phyloP scores from a whole-genome alignment of 2,329 filamentous ascomycete genomes.

The Cladosporium sphaerospermum region DNA sequence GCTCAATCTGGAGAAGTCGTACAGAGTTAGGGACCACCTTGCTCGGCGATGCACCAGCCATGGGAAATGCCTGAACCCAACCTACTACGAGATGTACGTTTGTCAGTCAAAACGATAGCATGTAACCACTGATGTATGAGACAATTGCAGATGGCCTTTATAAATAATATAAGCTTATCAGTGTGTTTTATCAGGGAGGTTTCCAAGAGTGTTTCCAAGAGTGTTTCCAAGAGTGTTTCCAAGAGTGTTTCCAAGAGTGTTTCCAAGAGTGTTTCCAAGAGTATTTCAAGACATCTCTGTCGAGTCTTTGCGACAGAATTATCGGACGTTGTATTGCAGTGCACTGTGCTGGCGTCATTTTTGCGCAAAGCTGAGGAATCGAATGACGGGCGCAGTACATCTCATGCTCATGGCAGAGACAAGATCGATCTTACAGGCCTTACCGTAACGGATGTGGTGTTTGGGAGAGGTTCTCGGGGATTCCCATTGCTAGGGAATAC shows the following conservation, averaged over 20 bases:
- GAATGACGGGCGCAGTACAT: not conserved
- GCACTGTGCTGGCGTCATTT: not conserved
- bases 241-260: conserved; percentile 5
- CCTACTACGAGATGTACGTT: conserved; percentile 2
- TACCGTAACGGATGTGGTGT: too few relatives aligned
- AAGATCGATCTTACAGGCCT: too few relatives aligned
- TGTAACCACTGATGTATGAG: not conserved
- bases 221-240: conserved; percentile 4
- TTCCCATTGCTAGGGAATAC: not conserved
- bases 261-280: not conserved
- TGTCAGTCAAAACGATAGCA: not conserved
- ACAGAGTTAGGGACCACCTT: not conserved
- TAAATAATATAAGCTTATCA: not conserved
- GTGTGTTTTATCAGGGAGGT: not conserved
- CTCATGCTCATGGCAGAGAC: not conserved
- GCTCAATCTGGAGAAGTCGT: conserved; percentile 2
- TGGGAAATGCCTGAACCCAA: not conserved
- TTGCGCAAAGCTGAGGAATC: not conserved
- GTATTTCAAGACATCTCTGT: not conserved
- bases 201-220: not conserved
- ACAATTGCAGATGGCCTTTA: conserved; percentile 3
- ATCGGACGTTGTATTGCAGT: not conserved
- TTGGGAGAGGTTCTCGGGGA: not conserved
- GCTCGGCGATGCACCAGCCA: conserved; percentile 3
- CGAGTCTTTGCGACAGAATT: conserved; percentile 1